Percentiles rank a stretch among this genome's conserved stretches.
These are phyloP conservation scores for Penicillium samsonianum DNA, from an alignment of 495 filamentous ascomycete genomes.

Conservation along the genomic window DNA sequence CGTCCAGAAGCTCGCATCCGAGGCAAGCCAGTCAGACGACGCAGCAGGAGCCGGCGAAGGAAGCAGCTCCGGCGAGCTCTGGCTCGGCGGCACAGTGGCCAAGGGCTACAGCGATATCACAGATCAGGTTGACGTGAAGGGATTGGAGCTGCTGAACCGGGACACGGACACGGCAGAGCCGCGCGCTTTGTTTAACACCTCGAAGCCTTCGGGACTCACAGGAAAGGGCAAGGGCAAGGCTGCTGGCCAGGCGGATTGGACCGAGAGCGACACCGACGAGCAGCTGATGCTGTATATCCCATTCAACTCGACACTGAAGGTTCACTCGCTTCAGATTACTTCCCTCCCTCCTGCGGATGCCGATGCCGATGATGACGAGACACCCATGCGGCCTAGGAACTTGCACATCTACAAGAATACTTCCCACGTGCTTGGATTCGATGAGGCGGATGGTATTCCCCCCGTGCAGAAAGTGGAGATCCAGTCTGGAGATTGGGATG, in stretches of 20 bases:
- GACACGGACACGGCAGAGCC: conserved; percentile 69
- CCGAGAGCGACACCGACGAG: conserved; percentile 99
- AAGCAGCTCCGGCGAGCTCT: conserved; percentile 52
- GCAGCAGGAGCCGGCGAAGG: conserved; percentile 45
- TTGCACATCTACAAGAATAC: conserved; percentile 84
- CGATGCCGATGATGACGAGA: conserved; percentile 67
- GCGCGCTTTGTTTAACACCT: conserved; percentile 68
- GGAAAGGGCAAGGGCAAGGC: conserved; percentile 58
- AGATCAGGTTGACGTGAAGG: conserved; percentile 72
- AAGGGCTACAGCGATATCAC: conserved; percentile 84
- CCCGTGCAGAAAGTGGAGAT: conserved; percentile 77
- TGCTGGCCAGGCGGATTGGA: conserved; percentile 69
- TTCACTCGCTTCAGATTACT: conserved; percentile 88
- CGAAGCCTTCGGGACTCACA: conserved; percentile 64
- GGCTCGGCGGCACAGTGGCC: conserved; percentile 73
- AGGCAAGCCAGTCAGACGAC: conserved; percentile 59
- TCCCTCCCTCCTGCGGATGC: conserved; percentile 63
- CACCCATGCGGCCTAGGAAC: conserved; percentile 81
- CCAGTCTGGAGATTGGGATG: conserved; percentile 78
- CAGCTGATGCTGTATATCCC: conserved; percentile 94
- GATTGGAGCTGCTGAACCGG: conserved; percentile 83
- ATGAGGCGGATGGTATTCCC: conserved; percentile 85
- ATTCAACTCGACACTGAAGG: conserved; percentile 84
- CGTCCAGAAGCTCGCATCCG: conserved; percentile 70
- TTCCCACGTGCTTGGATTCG: conserved; percentile 86